phyloP scores from a whole-genome alignment of 2,329 filamentous ascomycete species.

The Aureobasidium melanogenum region DNA sequence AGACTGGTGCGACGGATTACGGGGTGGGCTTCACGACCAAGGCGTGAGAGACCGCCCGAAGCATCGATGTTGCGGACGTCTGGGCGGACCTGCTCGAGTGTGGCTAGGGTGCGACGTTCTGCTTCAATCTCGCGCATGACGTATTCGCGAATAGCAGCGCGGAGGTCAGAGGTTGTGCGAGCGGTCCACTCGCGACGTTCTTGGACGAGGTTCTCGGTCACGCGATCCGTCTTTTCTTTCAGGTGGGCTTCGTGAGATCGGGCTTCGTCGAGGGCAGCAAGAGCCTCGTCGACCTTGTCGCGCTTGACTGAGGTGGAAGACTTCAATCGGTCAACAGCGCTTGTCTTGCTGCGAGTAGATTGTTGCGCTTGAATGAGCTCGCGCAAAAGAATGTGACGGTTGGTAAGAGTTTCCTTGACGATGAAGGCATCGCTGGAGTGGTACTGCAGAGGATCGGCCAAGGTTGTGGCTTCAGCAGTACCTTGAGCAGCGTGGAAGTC shows the following conservation, averaged over 20 bases:
- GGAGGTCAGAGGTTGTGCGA: constrained; percentile 74
- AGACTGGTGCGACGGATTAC: constrained; percentile 63
- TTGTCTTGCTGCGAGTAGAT: constrained; percentile 68
- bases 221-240: constrained; percentile 74
- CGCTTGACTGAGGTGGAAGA: constrained; percentile 75
- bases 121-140: constrained; percentile 92
- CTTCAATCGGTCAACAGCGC: constrained; percentile 81
- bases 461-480: constrained; percentile 88
- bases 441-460: constrained; percentile 89
- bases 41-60: constrained; percentile 77
- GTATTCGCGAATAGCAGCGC: constrained; percentile 79
- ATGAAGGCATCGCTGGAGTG: constrained; percentile 95
- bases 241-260: constrained; percentile 72
- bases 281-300: constrained; percentile 98
- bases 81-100: constrained; percentile 85
- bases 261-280: constrained; percentile 80
- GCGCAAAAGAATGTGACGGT: constrained; percentile 90
- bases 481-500: constrained; percentile 96
- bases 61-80: constrained; percentile 90
- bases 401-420: constrained; percentile 95
- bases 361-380: constrained; percentile 90
- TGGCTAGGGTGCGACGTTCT: constrained; percentile 81
- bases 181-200: constrained; percentile 89
- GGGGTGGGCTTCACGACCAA: constrained; percentile 84
- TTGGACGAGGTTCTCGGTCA: constrained; percentile 78